Conservation (phyloP, 2,329 filamentous ascomycete species). For the Apiospora sp. region DNA sequence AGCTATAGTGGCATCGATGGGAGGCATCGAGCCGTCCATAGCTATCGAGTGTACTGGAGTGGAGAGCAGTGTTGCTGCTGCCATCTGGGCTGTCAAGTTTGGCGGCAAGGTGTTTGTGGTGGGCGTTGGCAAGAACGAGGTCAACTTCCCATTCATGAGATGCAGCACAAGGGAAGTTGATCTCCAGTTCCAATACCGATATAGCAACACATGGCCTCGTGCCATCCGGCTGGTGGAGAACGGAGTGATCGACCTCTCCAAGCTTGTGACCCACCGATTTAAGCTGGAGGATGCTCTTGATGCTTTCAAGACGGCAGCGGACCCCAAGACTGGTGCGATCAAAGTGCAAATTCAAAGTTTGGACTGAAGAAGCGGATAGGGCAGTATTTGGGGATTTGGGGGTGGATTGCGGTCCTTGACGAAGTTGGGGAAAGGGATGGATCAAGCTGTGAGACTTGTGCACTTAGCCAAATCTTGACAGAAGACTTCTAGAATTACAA, state of each 20-base stretch:
- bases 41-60: conserved; percentile 95
- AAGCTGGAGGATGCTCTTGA: conserved; percentile 84
- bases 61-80: conserved; percentile 84
- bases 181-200: conserved; percentile 95
- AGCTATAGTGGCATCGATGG: conserved; percentile 74
- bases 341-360: conserved; percentile 92
- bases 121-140: conserved; percentile 93
- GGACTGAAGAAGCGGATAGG: conserved; percentile 41
- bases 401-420: conserved; percentile 1
- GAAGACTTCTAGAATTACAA: background rate
- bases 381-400: background rate
- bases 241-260: conserved; percentile 81
- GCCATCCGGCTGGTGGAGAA: conserved; percentile 88
- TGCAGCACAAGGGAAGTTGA: conserved; percentile 91
- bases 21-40: conserved; percentile 81
- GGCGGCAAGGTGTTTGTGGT: conserved; percentile 98
- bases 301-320: conserved; percentile 87
- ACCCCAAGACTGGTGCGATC: conserved; percentile 93
- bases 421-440: conserved; percentile 8
- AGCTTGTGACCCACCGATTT: conserved; percentile 89
- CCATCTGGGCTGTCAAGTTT: conserved; percentile 91
- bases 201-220: conserved; percentile 94
- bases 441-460: conserved; percentile 2
- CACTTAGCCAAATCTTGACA: background rate
- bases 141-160: conserved; percentile 95